phyloP scores from a whole-genome alignment of 208 protist genomes.

The Blechomonas ayalai region DNA sequence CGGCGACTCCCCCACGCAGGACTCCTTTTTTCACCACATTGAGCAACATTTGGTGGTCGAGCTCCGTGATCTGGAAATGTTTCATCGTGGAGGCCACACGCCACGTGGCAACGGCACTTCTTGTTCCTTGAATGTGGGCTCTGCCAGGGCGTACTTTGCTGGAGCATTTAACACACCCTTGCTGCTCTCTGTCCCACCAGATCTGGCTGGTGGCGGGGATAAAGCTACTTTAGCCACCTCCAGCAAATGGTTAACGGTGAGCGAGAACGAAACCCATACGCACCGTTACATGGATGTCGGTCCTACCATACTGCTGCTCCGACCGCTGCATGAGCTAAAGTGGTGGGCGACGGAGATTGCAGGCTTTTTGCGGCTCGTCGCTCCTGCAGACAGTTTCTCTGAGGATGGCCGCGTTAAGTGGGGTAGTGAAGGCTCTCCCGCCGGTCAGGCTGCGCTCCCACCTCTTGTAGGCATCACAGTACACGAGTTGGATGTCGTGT shows the following conservation, averaged over 20 bases:
- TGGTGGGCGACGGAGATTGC: slow-evolving; percentile 46
- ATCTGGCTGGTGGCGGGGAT: slow-evolving; percentile 2
- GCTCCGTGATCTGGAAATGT: slow-evolving; percentile 7
- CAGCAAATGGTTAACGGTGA: slow-evolving; percentile 41
- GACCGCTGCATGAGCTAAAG: slow-evolving; percentile 46
- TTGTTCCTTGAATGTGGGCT: slow-evolving; percentile 35
- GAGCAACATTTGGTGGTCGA: slow-evolving; percentile 14
- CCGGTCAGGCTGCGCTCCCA: neutral
- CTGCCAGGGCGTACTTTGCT: slow-evolving; percentile 21
- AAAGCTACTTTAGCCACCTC: neutral
- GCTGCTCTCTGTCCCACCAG: slow-evolving; percentile 28
- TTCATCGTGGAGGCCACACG: slow-evolving; percentile 7
- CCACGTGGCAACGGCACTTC: slow-evolving; percentile 21
- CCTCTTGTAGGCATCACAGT: slow-evolving; percentile 12
- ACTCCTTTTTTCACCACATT: slow-evolving; percentile 13
- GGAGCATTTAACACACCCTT: slow-evolving; percentile 44
- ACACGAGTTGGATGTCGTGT: slow-evolving; percentile 15
- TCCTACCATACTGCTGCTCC: slow-evolving; percentile 29
- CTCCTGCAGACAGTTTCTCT: neutral
- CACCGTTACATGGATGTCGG: slow-evolving; percentile 24
- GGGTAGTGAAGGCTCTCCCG: neutral
- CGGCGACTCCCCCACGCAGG: neutral
- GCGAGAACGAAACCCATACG: slow-evolving; percentile 43
- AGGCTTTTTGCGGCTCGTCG: slow-evolving; percentile 5
- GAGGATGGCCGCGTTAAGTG: no score